phyloP scores from a whole-genome alignment of 306 rosid genomes.

The Inga oerstediana region DNA sequence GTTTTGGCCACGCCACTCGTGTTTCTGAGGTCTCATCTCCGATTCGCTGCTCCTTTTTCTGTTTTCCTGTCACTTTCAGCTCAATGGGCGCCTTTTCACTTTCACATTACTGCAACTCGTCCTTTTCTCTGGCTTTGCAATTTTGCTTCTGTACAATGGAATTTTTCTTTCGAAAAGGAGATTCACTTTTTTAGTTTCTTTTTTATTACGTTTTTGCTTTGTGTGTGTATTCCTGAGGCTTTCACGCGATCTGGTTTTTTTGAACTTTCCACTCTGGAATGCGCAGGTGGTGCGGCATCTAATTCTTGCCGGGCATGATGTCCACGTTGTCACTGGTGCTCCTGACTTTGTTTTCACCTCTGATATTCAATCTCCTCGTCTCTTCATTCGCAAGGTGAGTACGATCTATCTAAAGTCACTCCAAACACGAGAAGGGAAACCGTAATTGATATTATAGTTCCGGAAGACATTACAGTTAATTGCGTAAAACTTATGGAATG shows the following conservation, averaged over 20 bases:
- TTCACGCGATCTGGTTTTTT: slow-evolving; percentile 15
- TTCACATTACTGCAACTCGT: background rate
- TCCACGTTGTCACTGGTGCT: slow-evolving; percentile 92
- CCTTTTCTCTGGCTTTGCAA: slow-evolving; percentile 20
- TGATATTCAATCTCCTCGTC: slow-evolving; percentile 71
- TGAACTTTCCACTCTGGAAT: slow-evolving; percentile 11
- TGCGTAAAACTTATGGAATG: background rate
- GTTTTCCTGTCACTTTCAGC: background rate
- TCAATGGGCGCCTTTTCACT: background rate
- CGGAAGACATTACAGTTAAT: slow-evolving; percentile 2
- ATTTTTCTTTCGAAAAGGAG: background rate
- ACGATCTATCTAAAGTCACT: background rate
- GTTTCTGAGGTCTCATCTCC: slow-evolving; percentile 70
- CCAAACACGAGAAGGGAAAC: background rate
- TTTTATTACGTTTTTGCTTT: background rate
- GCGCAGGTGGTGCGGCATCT: slow-evolving; percentile 81
- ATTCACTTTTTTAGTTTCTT: background rate
- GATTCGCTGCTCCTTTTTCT: background rate
- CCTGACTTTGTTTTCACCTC: slow-evolving; percentile 94
- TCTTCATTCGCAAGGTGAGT: slow-evolving; percentile 82
- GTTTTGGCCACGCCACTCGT: slow-evolving; percentile 97
- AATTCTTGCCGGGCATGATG: slow-evolving; percentile 90
- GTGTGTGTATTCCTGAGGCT: background rate
- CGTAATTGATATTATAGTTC: slow-evolving; percentile 2
- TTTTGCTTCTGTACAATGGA: background rate